These are phyloP conservation scores for Rosellinia necatrix DNA, from an alignment of 2,329 filamentous ascomycete genomes.

Conservation along the genomic window DNA sequence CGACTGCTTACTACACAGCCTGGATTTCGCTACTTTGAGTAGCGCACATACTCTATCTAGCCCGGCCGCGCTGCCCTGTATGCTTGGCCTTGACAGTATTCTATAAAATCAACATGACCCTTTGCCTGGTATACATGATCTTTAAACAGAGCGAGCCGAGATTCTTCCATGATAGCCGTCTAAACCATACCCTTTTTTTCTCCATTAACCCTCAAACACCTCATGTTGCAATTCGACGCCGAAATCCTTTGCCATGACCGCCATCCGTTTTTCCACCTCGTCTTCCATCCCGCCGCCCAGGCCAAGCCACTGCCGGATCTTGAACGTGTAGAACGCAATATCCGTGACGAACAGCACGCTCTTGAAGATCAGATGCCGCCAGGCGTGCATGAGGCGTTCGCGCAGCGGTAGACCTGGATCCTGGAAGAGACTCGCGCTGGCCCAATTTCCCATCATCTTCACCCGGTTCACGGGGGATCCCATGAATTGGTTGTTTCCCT, in stretches of 20 bases:
- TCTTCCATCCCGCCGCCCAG: conserved; percentile 89
- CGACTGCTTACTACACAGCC: too few relatives aligned
- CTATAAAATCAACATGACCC: conserved; percentile 22
- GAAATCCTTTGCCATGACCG: conserved; percentile 84
- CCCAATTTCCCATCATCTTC: conserved; percentile 94
- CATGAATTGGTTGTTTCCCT: conserved; percentile 90
- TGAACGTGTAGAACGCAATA: conserved; percentile 80
- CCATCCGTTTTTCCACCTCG: conserved; percentile 87
- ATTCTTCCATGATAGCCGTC: conserved; percentile 21
- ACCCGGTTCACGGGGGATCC: conserved; percentile 89
- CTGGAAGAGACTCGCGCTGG: conserved; percentile 80
- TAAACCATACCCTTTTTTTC: conserved; percentile 25
- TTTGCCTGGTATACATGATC: conserved; percentile 6
- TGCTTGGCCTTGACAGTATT: conserved; percentile 6
- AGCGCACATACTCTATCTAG: too few relatives aligned
- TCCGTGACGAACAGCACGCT: conserved; percentile 77
- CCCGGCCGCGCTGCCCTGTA: not conserved
- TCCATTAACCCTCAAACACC: conserved; percentile 77
- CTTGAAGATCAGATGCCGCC: conserved; percentile 81
- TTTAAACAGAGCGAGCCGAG: conserved; percentile 24
- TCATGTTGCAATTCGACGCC: conserved; percentile 88
- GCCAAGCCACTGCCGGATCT: conserved; percentile 76
- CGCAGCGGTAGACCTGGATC: conserved; percentile 65
- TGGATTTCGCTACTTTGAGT: too few relatives aligned
- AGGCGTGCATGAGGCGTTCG: conserved; percentile 70